A percentile compares a stretch with the other conserved stretches of the same genome.
These are phyloP conservation scores for Pseudonitzschia multiseries DNA, from an alignment of 108 stramenopile genomes.

Conservation along the genomic window DNA sequence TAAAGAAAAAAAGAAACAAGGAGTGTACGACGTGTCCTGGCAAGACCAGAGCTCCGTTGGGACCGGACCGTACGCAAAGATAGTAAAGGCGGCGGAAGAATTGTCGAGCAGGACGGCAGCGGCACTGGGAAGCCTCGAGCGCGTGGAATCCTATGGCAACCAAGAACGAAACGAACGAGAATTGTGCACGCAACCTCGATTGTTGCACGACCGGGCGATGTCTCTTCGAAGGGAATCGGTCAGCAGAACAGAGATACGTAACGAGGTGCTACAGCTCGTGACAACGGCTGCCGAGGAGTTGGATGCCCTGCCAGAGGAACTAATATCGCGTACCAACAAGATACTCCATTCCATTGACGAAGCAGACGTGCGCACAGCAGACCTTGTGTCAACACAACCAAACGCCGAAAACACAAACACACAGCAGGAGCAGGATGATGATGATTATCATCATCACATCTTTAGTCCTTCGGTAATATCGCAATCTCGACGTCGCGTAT, in stretches of 20 bases:
- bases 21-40: slow-evolving; percentile 37
- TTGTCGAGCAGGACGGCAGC: slow-evolving; percentile 34
- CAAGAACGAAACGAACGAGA: slow-evolving; percentile 24
- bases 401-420: no score
- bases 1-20: slow-evolving; percentile 34
- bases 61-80: slow-evolving; percentile 30
- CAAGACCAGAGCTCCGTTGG: slow-evolving; percentile 16
- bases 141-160: slow-evolving; percentile 16
- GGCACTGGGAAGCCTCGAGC: slow-evolving; percentile 25
- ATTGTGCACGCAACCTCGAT: slow-evolving; percentile 23
- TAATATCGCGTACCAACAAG: slow-evolving; percentile 31
- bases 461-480: background rate
- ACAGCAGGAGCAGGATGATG: no score
- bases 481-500: background rate
- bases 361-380: slow-evolving; percentile 26
- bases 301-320: slow-evolving; percentile 38
- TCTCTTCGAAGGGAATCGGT: slow-evolving; percentile 23
- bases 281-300: slow-evolving; percentile 38
- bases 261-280: slow-evolving; percentile 36
- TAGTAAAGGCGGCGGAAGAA: slow-evolving; percentile 30
- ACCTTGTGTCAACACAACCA: slow-evolving; percentile 25
- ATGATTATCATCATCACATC: background rate
- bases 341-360: slow-evolving; percentile 34
- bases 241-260: slow-evolving; percentile 20
- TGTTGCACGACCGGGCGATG: slow-evolving; percentile 19